A percentile compares a stretch with the other conserved stretches of the same genome.
Evolutionary conservation across 2,329 filamentous ascomycete genomes (phyloP).

Genomic region (Pyricularia grisea): DNA sequence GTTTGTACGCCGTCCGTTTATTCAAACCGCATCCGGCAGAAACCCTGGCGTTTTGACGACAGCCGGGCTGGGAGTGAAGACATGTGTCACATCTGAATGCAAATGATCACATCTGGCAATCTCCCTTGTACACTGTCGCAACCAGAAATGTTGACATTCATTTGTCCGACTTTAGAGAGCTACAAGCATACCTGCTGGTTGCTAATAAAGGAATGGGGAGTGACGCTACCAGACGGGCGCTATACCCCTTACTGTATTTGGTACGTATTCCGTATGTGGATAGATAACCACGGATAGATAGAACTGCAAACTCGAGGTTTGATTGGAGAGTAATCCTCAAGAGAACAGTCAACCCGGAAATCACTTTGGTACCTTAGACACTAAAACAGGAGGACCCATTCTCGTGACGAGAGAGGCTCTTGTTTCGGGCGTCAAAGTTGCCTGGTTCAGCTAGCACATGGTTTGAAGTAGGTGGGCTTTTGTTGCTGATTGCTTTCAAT

Average conservation of each 20-base stretch:
- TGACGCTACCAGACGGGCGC: neutral
- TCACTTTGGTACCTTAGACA: neutral
- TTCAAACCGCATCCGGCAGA: neutral
- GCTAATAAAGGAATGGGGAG: neutral
- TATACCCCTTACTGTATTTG: neutral
- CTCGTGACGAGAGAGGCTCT: neutral
- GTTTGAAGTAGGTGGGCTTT: neutral
- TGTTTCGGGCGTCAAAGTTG: neutral
- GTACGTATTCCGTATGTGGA: neutral
- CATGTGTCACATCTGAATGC: neutral
- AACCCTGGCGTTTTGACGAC: neutral
- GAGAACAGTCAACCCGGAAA: neutral
- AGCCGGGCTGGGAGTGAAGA: neutral
- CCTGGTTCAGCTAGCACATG: neutral
- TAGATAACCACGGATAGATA: neutral
- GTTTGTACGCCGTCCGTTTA: conserved; percentile 5
- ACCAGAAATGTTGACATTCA: neutral
- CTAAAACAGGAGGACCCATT: neutral
- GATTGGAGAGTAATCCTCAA: neutral
- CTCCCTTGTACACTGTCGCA: neutral
- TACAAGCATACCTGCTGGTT: neutral
- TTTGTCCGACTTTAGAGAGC: neutral
- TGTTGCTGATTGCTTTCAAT: neutral
- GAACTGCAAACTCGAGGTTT: neutral
- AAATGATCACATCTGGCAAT: neutral